A percentile compares a stretch with the other conserved stretches of the same genome.
Evolutionary conservation across 2,329 filamentous ascomycete genomes (phyloP).

Genomic region (Talaromyces atroroseus): DNA sequence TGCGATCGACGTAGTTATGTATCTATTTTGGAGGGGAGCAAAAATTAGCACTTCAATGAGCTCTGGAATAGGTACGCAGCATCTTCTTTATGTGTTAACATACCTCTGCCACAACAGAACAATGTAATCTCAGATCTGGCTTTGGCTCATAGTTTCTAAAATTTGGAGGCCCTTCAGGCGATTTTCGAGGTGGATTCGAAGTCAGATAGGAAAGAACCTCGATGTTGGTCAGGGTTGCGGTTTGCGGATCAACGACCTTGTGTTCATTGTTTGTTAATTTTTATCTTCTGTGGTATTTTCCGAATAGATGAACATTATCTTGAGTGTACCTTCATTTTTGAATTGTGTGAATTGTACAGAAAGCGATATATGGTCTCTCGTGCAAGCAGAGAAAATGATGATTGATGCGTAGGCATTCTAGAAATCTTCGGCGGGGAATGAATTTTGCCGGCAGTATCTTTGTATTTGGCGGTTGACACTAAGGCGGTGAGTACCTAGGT

Average conservation of each 20-base stretch:
- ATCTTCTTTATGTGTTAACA: slow-evolving; percentile 2
- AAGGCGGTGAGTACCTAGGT: slow-evolving; percentile 1
- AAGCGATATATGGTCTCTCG: neutral
- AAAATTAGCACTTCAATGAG: neutral
- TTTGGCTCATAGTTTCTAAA: slow-evolving; percentile 35
- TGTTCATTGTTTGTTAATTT: neutral
- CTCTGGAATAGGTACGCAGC: too few relatives aligned
- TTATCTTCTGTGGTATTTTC: neutral
- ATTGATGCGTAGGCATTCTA: neutral
- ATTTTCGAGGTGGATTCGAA: slow-evolving; percentile 35
- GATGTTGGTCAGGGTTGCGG: slow-evolving; percentile 34
- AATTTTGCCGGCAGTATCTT: slow-evolving; percentile 10
- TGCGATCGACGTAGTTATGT: slow-evolving; percentile 37
- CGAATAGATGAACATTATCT: neutral
- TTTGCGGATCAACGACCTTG: slow-evolving; percentile 16
- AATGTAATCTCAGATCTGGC: slow-evolving; percentile 41
- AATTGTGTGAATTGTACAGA: neutral
- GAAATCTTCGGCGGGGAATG: slow-evolving; percentile 3
- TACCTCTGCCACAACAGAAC: slow-evolving; percentile 44
- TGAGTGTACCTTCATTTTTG: neutral
- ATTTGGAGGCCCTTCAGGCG: slow-evolving; percentile 35
- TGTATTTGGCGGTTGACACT: neutral
- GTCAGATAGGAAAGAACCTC: slow-evolving; percentile 36
- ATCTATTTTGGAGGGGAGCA: slow-evolving; percentile 22
- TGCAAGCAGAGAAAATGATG: neutral